Percentiles rank a stretch among this genome's conserved stretches.
These are phyloP conservation scores for Casuarina equisetifolia DNA, from an alignment of 306 rosid species.

Conservation along the genomic window DNA sequence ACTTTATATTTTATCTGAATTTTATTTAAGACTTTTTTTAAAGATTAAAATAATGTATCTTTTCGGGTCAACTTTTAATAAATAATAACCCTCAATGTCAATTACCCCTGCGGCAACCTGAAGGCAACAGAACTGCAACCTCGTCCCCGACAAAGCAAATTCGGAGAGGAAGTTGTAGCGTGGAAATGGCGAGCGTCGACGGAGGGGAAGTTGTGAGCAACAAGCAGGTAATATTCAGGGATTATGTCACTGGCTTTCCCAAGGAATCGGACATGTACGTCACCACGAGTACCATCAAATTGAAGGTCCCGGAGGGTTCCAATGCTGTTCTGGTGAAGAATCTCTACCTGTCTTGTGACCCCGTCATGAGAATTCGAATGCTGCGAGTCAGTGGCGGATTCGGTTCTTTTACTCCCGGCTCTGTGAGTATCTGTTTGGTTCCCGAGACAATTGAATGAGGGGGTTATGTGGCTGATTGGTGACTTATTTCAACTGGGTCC, in stretches of 20 bases:
- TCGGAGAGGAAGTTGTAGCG: not conserved
- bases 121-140: too few species aligned
- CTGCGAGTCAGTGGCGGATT: not conserved
- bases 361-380: constrained; percentile 47
- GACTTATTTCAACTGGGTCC: not conserved
- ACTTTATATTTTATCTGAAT: too few species aligned
- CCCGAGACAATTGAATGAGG: not conserved
- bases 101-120: too few species aligned
- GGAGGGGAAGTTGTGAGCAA: constrained; percentile 19
- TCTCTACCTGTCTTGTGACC: constrained; percentile 64
- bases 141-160: not conserved
- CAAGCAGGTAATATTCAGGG: constrained; percentile 42
- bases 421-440: constrained; percentile 32
- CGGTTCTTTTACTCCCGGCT: constrained; percentile 38
- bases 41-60: too few species aligned
- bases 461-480: not conserved
- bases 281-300: constrained; percentile 27
- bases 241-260: constrained; percentile 36
- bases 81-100: too few species aligned
- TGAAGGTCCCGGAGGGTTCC: constrained; percentile 36
- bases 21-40: too few species aligned
- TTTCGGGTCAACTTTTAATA: too few species aligned
- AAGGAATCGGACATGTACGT: constrained; percentile 44
- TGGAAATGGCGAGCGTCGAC: not conserved
- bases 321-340: constrained; percentile 54